A percentile compares a stretch with the other conserved stretches of the same genome.
phyloP scores from a whole-genome alignment of 441 rosid species.

The Gossypium schwendimanii region DNA sequence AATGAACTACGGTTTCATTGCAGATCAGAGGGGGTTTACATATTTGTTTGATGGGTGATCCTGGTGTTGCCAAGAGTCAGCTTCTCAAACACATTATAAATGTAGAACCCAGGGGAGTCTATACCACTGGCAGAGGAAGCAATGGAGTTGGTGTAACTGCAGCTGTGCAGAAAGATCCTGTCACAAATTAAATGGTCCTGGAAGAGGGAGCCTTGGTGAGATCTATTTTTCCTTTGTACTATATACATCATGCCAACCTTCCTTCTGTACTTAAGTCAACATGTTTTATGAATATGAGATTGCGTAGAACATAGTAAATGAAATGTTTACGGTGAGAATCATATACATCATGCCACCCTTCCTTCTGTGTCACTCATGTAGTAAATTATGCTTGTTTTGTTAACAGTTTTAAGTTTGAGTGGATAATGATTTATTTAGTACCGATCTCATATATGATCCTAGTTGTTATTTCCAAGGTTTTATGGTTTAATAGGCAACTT shows the following conservation, averaged over 20 bases:
- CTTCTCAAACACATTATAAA: constrained; percentile 98
- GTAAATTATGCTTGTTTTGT: constrained; percentile 1
- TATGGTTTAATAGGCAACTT: constrained; percentile 9
- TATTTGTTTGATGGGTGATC: constrained; percentile 99
- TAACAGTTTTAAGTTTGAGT: neutral
- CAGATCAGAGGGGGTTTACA: constrained; percentile 98
- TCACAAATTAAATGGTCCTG: constrained; percentile 96
- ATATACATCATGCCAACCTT: neutral
- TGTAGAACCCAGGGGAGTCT: constrained; percentile 94
- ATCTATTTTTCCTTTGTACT: constrained; percentile 12
- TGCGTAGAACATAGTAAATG: neutral
- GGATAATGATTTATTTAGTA: neutral
- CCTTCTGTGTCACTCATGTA: neutral
- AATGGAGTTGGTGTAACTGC: constrained; percentile 99
- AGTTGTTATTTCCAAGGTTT: constrained; percentile 5
- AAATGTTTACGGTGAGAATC: neutral
- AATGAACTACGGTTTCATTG: constrained; percentile 11
- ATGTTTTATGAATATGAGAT: neutral
- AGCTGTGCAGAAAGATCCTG: constrained; percentile 94
- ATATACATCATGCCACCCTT: neutral
- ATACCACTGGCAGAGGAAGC: constrained; percentile 97
- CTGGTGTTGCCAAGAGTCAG: constrained; percentile 99
- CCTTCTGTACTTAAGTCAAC: neutral
- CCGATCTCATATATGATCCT: neutral
- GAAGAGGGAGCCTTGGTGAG: constrained; percentile 99